Base-by-base conservation (phyloP, 257 asterid genomes). In the Plantago elongata region DNA sequence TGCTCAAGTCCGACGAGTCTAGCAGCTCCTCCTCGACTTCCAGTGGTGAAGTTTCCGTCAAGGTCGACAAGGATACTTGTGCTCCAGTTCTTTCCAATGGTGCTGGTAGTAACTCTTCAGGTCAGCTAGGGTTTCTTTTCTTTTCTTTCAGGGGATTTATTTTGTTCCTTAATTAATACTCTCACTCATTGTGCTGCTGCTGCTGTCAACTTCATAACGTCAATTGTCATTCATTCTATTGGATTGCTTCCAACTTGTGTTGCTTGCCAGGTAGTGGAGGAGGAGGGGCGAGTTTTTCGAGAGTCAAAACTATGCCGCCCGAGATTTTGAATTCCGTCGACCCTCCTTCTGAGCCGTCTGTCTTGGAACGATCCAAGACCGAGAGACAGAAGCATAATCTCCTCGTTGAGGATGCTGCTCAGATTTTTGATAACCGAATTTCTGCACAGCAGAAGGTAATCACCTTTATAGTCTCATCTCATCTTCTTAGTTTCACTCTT, bases 391-490 rank as follows among this genome's bases (percentile, higher is more conserved):
- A 76, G 55, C 81, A 66, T 73, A 71, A 77, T 64, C 65, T 78
- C 65, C 77, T 70, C 45, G 79, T 89, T 9, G 78, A 76, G 66
- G 99, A 92, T 70, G 93, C 95, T 63, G 95, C 84, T 1, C 89
- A 86, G 72, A 75, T 86, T 64, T 89, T 80, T 75, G 95, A 89
- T 74, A 82, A 80, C 69, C 80, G 77, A 44, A 71, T 86, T 68
- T 56, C 96, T 52, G 88, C 68, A 51, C 95, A 84, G 61, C 81
- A 89, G 83, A 92, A 86, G 97, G 99, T 92, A 77, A 49, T 17
- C 38, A 62, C 22, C 15, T 65, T 47, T 52, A 14, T 45, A 55
- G 13, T 4, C 5, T 60, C 9, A 34, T 34, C 40, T 34, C 40
- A 5, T 7, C 0, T 17, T 13, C 43, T 55, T 38, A 15, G 66